Percentiles rank a stretch among this genome's conserved stretches.
These are phyloP conservation scores for Epichloe glyceriae DNA, from an alignment of 2,329 filamentous ascomycete species.

Conservation along the genomic window DNA sequence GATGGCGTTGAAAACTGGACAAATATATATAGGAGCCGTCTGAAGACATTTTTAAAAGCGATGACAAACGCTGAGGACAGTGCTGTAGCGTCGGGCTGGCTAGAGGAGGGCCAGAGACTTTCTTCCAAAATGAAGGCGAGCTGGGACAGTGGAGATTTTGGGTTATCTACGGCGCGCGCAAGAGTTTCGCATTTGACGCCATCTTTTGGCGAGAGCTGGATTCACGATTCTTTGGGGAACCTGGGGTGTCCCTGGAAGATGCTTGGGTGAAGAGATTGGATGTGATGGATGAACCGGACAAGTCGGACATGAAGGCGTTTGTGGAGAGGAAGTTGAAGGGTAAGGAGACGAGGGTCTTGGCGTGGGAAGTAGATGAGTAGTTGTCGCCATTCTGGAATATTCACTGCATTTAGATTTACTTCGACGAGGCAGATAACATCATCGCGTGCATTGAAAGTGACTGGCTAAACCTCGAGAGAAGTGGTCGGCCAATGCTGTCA, in stretches of 20 bases:
- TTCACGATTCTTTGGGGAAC: slow-evolving; percentile 18
- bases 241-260: neutral
- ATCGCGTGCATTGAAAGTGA: neutral
- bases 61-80: slow-evolving; percentile 17
- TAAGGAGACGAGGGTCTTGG: neutral
- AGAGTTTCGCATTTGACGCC: slow-evolving; percentile 25
- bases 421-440: neutral
- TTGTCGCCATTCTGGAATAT: neutral
- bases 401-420: neutral
- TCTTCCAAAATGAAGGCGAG: slow-evolving; percentile 22
- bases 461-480: neutral
- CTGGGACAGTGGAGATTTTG: slow-evolving; percentile 21
- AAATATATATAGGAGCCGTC: slow-evolving; percentile 17
- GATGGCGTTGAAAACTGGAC: slow-evolving; percentile 18
- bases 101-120: slow-evolving; percentile 9
- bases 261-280: slow-evolving; percentile 11
- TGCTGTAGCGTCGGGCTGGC: slow-evolving; percentile 8
- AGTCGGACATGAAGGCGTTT: slow-evolving; percentile 1
- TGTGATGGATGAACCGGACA: slow-evolving; percentile 6
- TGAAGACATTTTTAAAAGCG: slow-evolving; percentile 20
- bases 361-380: neutral
- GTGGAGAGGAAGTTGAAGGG: slow-evolving; percentile 11
- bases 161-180: slow-evolving; percentile 23
- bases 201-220: slow-evolving; percentile 25
- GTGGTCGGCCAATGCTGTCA: neutral